Percentiles rank a stretch among this genome's conserved stretches.
These are phyloP conservation scores for Mucor irregularis DNA, from an alignment of 371 early-diverging fungal genomes.

Conservation along the genomic window DNA sequence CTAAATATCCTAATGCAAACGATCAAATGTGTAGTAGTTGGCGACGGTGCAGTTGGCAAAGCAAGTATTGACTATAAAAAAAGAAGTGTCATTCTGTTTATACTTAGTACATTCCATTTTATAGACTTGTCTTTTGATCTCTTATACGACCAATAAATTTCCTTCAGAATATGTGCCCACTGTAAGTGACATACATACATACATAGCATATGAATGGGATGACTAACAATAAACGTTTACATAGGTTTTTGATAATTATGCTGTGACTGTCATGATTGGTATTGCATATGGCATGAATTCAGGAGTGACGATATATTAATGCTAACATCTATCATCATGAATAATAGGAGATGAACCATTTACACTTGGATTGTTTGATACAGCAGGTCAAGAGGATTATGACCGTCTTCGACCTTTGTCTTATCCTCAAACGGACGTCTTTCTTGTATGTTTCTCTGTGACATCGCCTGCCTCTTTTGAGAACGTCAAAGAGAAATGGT, in stretches of 20 bases:
- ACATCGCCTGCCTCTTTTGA: slow-evolving; percentile 92
- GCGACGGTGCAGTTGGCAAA: slow-evolving; percentile 99
- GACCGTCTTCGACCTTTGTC: slow-evolving; percentile 96
- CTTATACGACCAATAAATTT: slow-evolving; percentile 98
- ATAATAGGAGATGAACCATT: slow-evolving; percentile 74
- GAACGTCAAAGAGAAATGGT: slow-evolving; percentile 90
- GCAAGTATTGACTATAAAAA: slow-evolving; percentile 36
- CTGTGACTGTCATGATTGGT: slow-evolving; percentile 98
- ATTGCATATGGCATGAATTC: background rate
- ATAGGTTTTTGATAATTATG: slow-evolving; percentile 98
- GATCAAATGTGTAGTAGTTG: slow-evolving; percentile 95
- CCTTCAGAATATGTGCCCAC: slow-evolving; percentile 98
- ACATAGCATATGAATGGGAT: background rate
- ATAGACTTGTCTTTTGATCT: slow-evolving; percentile 95
- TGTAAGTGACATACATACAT: slow-evolving; percentile 57
- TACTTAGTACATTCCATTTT: background rate
- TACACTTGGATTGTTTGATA: slow-evolving; percentile 94
- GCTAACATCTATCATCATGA: background rate
- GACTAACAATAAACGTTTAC: background rate
- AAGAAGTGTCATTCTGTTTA: background rate
- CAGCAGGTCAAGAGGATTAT: slow-evolving; percentile 98
- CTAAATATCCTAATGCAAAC: slow-evolving; percentile 63
- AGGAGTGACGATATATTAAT: background rate
- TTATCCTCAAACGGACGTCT: slow-evolving; percentile 93
- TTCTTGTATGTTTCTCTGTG: slow-evolving; percentile 96